Evolutionary conservation across 2,329 filamentous ascomycete genomes (phyloP).

Genomic region (Thielaviopsis punctulata): DNA sequence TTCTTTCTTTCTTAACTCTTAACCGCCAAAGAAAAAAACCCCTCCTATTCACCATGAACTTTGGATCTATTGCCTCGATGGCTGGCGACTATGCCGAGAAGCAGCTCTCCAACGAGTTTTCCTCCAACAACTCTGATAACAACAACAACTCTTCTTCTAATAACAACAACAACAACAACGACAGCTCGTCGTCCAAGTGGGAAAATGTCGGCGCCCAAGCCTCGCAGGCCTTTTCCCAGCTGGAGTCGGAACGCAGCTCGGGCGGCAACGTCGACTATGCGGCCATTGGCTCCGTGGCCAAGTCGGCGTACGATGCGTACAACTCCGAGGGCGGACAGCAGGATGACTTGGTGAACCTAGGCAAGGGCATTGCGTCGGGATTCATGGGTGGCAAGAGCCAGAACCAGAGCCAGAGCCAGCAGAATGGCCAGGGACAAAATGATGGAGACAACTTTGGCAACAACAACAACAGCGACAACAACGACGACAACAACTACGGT

Average conservation of each 20-base stretch:
- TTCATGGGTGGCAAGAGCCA: slow-evolving; percentile 3
- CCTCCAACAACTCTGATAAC: background rate
- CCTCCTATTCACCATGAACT: slow-evolving; percentile 14
- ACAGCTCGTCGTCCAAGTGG: slow-evolving; percentile 8
- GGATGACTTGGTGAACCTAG: slow-evolving; percentile 12
- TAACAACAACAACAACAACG: background rate
- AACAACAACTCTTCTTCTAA: background rate
- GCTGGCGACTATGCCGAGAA: slow-evolving; percentile 15
- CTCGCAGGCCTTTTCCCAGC: slow-evolving; percentile 11
- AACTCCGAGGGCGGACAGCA: slow-evolving; percentile 13
- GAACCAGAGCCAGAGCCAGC: background rate
- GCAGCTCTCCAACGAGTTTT: slow-evolving; percentile 2
- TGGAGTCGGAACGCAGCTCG: slow-evolving; percentile 9
- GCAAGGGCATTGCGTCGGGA: slow-evolving; percentile 9
- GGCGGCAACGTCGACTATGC: slow-evolving; percentile 12
- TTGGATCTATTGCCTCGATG: slow-evolving; percentile 14
- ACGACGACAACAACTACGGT: background rate
- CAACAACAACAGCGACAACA: background rate
- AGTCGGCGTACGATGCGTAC: slow-evolving; percentile 18
- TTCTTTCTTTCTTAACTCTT: background rate
- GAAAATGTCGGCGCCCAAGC: slow-evolving; percentile 10
- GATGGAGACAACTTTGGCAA: background rate
- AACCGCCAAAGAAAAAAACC: too few relatives aligned
- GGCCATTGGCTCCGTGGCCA: slow-evolving; percentile 12
- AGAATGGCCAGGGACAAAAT: background rate